Evolutionary conservation across 148 eudicot genomes (phyloP), one percentile per base, ranked within the genome.

Genomic region (Diospyros lotus): DNA sequence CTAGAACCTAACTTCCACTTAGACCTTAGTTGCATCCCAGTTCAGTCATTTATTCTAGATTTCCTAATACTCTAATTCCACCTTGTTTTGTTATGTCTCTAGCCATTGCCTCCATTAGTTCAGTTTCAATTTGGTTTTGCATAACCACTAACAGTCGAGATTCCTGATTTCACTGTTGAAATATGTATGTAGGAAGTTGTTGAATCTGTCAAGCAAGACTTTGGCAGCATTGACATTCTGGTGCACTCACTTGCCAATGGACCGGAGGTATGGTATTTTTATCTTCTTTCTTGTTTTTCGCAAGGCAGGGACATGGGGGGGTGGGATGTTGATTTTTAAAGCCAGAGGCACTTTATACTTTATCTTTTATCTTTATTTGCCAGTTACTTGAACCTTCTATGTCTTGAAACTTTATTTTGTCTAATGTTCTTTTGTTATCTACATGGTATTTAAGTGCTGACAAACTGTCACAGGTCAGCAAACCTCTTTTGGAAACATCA

Each of bases 161-260:
- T 58, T 58, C 65, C 15, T 58, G 40, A 44, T 43, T 72, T 52
- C 58, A 53, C 44, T 68, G 18, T 46, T 66, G 9, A 61, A 5
- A 45, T 64, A 71, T 48, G 38, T 80, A 1, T 82, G 74, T 83
- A 93, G 98, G 97, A 95, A 89, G 94, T 88, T 82, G 97, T 82
- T 69, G 96, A 94, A 81, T 80, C 91, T 68, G 97, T 94, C 71
- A 92, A 92, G 75, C 75, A 89, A 64, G 98, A 94, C 80, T 94
- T 90, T 76, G 98, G 98, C 13, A 92, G 86, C 78, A 94, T 94
- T 77, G 98, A 94, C 83, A 92, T 94, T 71, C 98, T 94, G 58
- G 96, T 94, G 73, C 98, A 94, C 80, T 94, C 98, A 64, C 97
- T 94, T 83, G 98, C 98, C 73, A 94, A 94, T 81, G 97, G 97